Base-by-base conservation (phyloP, 2,329 filamentous ascomycete species). In the Plenodomus biglobosus region DNA sequence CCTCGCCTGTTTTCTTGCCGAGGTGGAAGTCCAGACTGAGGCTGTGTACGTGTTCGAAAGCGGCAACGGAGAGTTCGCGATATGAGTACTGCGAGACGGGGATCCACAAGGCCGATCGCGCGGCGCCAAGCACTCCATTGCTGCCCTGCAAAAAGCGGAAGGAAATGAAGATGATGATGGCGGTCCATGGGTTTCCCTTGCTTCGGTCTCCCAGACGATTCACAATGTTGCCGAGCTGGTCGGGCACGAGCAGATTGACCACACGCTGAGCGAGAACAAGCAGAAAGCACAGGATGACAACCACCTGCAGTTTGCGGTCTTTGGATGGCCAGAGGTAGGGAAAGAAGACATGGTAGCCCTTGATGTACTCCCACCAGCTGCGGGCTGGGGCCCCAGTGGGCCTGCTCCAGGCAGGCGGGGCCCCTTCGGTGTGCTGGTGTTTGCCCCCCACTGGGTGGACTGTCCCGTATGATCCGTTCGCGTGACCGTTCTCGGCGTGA, bases 1-100 rank as follows among this genome's bases (percentile, higher is more conserved):
- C 91, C 73, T 99, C 94, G 54, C 94, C 94, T 0, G 94, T 99
- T 66, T 92, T 90, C 75, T 99, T 99, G 43, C 90, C 91, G 2
- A 97, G 82, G 68, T 99, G 94, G 66, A 99, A 99, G 70, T 97
- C 94, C 57, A 97, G 80, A 71, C 92, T 96, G 27, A 99, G 84
- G 42, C 87, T 87, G 72, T 99, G 94, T 18, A 99, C 94, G 70
- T 99, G 94, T 74, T 97, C 92, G 68, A 99, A 99, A 10, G 92
- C 90, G 15, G 94, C 92, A 1, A 94, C 94, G 5, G 92, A 96
- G 49, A 99, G 80, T 56, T 94, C 90, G 65, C 90, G 87, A 73
- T 96, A 99, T 0, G 92, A 96, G 71, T 97, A 96, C 71, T 99
- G 94, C 30, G 92, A 90, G 48, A 99, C 91, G 0, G 94, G 92